Conservation (phyloP, 768 basidiomycete species). For the Boletus speciosus region DNA sequence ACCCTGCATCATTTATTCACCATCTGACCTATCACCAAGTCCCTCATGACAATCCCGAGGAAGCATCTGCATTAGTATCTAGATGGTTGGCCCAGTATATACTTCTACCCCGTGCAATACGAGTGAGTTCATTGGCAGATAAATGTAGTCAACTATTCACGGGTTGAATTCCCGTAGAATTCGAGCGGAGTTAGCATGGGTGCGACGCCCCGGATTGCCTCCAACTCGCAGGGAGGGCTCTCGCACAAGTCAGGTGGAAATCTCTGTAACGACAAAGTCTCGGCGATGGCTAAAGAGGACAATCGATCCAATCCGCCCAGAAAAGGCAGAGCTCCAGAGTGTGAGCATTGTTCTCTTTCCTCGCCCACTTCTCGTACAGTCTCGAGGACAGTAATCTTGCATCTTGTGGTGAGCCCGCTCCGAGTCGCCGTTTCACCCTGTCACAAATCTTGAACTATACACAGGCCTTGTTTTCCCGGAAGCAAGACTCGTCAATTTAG, state of each 20-base stretch:
- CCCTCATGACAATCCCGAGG: constrained; percentile 65
- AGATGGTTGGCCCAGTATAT: constrained; percentile 50
- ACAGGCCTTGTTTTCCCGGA: too few relatives aligned
- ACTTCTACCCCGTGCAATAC: background rate
- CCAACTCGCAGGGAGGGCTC: background rate
- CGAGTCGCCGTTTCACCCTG: too few relatives aligned
- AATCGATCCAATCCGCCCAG: background rate
- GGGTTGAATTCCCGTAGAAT: background rate
- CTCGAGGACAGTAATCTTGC: background rate
- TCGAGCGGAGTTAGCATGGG: background rate
- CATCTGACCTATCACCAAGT: constrained; percentile 40
- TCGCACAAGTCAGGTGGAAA: background rate
- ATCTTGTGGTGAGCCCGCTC: too few relatives aligned
- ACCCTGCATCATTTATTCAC: constrained; percentile 5
- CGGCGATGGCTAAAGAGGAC: background rate
- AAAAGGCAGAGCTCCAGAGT: background rate
- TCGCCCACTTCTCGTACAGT: background rate
- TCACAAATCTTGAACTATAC: too few relatives aligned
- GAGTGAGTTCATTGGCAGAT: background rate
- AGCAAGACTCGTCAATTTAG: too few relatives aligned
- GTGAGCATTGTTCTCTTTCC: background rate
- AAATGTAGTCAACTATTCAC: background rate
- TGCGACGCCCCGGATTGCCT: background rate
- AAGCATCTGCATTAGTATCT: constrained; percentile 59
- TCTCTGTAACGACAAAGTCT: constrained; percentile 4